Base-by-base conservation (phyloP, 1,284 basidiomycete genomes). In the Entoloma clypeatum region DNA sequence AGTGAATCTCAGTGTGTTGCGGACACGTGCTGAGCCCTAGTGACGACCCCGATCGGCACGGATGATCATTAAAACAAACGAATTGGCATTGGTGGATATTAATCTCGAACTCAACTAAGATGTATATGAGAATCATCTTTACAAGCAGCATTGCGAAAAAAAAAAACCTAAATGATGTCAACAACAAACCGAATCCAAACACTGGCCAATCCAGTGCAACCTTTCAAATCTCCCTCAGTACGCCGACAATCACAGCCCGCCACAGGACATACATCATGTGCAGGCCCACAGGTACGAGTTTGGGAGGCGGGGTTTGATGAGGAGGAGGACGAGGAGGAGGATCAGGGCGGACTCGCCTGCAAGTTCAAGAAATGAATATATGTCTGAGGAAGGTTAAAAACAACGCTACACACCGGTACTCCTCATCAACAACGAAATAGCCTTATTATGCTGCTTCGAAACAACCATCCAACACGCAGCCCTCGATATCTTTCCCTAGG, bases 381-480 rank as follows among this genome's bases (percentile, higher is more conserved):
- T 21, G 18, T 31, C 22, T 14, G 41, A 17, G 31, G 29, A 16
- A 45, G 23, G 19, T 11, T 36, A 27, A 43, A 41, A 29, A 39
- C 32, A 34, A 10, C 18, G n/a, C 18, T 14, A 46, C 71, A 32
- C 47, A 92, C 92, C 88, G 66, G 85, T 75, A 56, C 89, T 92
- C 23, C 80, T 72, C 72, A 92, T 83, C 3, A 96, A 71, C 23
- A 88, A 67, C 21, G 86, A 79, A 11, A 92, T 73, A 0, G 91
- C 90, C 39, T 74, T 77, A 22, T 75, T 72, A 49, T 85, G 76
- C 41, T 91, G 82, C 30, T 81, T 81, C 2, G 80, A 83, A 57
- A 96, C 94, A 29, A 92, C 81, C 1, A 93, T 75, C 82, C 90
- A 92, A 54, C 90, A 92, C 0, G 92, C 92, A 0, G 89, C 91